Percentiles rank a stretch among this genome's conserved stretches.
Evolutionary conservation across 1,139 yeast species (phyloP).

Genomic region (Nadsonia commutata): DNA sequence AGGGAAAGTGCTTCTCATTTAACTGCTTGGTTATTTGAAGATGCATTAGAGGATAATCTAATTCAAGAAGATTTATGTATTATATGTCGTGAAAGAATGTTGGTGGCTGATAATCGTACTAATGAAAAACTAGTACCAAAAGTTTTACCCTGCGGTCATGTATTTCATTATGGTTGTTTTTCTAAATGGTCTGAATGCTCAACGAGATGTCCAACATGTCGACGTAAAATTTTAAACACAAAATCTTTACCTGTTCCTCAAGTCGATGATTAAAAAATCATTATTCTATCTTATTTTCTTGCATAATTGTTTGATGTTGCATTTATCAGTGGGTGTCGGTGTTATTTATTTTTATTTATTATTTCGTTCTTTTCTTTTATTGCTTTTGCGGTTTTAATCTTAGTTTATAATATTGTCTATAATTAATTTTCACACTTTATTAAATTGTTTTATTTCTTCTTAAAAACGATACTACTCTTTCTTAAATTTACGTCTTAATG

Average conservation of each 20-base stretch:
- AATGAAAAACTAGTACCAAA: constrained; percentile 27
- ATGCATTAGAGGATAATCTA: constrained; percentile 38
- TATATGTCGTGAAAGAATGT: constrained; percentile 35
- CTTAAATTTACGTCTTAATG: background rate
- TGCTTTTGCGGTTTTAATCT: background rate
- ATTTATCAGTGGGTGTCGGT: too few species aligned
- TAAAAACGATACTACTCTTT: too few species aligned
- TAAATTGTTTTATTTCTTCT: too few species aligned
- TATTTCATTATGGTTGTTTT: constrained; percentile 65
- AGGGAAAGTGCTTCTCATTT: constrained; percentile 10
- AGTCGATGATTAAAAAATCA: background rate
- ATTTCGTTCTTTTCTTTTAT: constrained; percentile 1
- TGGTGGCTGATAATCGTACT: constrained; percentile 4
- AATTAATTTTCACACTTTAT: too few species aligned
- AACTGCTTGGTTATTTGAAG: constrained; percentile 33
- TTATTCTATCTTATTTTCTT: background rate
- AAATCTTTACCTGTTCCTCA: constrained; percentile 2
- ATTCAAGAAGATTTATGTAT: constrained; percentile 40
- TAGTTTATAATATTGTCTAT: too few species aligned
- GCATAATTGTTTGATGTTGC: constrained; percentile 1
- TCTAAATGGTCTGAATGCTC: constrained; percentile 77
- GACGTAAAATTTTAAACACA: constrained; percentile 7
- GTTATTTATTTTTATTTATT: constrained; percentile 1
- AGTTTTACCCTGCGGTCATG: constrained; percentile 58
- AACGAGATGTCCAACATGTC: constrained; percentile 25